A percentile compares a stretch with the other conserved stretches of the same genome.
phyloP scores from a whole-genome alignment of 164 flowering plant species.

The Akebia trifoliata region DNA sequence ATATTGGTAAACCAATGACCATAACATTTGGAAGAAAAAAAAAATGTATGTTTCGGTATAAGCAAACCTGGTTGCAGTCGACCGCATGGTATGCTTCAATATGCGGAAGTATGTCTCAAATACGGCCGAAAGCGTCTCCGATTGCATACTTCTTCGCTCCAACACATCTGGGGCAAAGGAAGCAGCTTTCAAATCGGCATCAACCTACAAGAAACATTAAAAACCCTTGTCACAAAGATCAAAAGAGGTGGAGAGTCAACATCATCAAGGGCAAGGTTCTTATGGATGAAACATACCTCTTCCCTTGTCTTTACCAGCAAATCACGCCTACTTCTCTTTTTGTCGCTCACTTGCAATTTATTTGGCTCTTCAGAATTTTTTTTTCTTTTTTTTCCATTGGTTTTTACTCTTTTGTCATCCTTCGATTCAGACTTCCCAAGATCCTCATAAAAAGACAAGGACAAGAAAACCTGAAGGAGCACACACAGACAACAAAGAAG shows the following conservation, averaged over 20 bases:
- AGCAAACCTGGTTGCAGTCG: slow-evolving; percentile 37
- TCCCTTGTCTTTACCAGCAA: slow-evolving; percentile 54
- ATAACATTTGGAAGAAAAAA: too few relatives aligned
- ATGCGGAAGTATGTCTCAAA: slow-evolving; percentile 88
- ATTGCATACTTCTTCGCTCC: slow-evolving; percentile 63
- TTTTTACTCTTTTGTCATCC: slow-evolving; percentile 29
- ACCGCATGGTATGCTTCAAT: slow-evolving; percentile 53
- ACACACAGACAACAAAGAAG: slow-evolving; percentile 1
- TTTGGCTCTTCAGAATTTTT: slow-evolving; percentile 40
- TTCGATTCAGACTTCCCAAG: slow-evolving; percentile 46
- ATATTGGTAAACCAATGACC: too few relatives aligned
- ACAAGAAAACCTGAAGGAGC: slow-evolving; percentile 61
- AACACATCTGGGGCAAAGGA: slow-evolving; percentile 51
- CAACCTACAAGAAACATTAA: slow-evolving; percentile 44
- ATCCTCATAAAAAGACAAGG: slow-evolving; percentile 82
- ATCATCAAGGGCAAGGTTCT: slow-evolving; percentile 2
- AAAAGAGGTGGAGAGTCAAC: background rate
- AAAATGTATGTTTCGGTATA: background rate
- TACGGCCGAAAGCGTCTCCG: slow-evolving; percentile 80
- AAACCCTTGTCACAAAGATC: background rate
- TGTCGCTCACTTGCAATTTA: slow-evolving; percentile 41
- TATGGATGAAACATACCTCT: slow-evolving; percentile 50
- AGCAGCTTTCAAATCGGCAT: slow-evolving; percentile 73
- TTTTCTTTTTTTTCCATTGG: slow-evolving; percentile 38
- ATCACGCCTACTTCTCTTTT: slow-evolving; percentile 55